phyloP scores from a whole-genome alignment of 108 stramenopile genomes.

The Fistulifera solaris region DNA sequence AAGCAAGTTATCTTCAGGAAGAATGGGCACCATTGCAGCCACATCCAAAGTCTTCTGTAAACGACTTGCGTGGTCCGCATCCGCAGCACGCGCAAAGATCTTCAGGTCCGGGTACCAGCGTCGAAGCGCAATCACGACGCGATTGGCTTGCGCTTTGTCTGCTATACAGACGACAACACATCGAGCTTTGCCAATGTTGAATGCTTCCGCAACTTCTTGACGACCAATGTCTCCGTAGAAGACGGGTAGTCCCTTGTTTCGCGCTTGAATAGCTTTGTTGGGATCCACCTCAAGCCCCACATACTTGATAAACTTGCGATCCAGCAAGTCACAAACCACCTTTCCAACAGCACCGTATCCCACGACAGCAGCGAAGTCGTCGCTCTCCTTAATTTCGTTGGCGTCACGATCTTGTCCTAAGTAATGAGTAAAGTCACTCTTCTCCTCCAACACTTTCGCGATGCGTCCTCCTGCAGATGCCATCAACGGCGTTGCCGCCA shows the following conservation, averaged over 20 bases:
- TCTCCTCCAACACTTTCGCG: slow-evolving; percentile 74
- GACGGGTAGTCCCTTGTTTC: slow-evolving; percentile 89
- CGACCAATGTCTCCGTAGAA: slow-evolving; percentile 93
- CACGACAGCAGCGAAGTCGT: slow-evolving; percentile 90
- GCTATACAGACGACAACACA: slow-evolving; percentile 86
- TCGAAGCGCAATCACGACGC: slow-evolving; percentile 84
- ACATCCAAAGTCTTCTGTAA: slow-evolving; percentile 82
- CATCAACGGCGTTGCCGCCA: slow-evolving; percentile 88
- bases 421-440: slow-evolving; percentile 83
- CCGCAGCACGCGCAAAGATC: slow-evolving; percentile 84
- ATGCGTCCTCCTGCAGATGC: slow-evolving; percentile 54
- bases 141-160: slow-evolving; percentile 80
- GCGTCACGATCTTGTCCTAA: slow-evolving; percentile 84
- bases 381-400: slow-evolving; percentile 77
- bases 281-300: slow-evolving; percentile 93
- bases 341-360: slow-evolving; percentile 93
- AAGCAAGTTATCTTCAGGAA: slow-evolving; percentile 89
- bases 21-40: slow-evolving; percentile 89
- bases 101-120: slow-evolving; percentile 83
- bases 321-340: slow-evolving; percentile 90
- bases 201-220: slow-evolving; percentile 86
- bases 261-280: slow-evolving; percentile 85
- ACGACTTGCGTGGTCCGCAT: slow-evolving; percentile 86
- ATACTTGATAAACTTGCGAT: slow-evolving; percentile 88
- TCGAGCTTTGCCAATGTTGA: slow-evolving; percentile 92